Evolutionary conservation across 345 rosid species (phyloP), one percentile per base, ranked within the genome.

Genomic region (Eucalyptus tenuipes): DNA sequence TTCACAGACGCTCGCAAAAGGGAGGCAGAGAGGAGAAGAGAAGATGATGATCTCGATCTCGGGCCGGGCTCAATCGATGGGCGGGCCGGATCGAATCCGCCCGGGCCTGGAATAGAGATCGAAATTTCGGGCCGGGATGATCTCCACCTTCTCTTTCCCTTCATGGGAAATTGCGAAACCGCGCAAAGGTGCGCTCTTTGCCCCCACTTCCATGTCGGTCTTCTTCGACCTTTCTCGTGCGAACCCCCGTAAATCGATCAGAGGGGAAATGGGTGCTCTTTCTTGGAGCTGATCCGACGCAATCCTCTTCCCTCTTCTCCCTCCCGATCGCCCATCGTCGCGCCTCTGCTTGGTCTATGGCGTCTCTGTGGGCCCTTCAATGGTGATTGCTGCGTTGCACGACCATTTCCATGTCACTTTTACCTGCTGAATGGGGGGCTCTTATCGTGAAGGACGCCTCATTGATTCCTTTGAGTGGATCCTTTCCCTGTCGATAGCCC

Each of bases 321-420:
- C 90, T 89, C 87, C 47, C 92, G 20, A 91, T 94, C 86, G 94
- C 92, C 92, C 27, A 52, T 96, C n/a, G 91, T 85, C 2, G 93
- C 92, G 29, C 99, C 98, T 82, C 85, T 96, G 98, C 92, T 92
- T 96, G 91, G 64, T 95, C 88, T 94, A 92, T 61, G 99, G 98
- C 86, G 93, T 91, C 91, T 95, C 98, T 27, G 27, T 91, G 49
- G 59, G 92, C 17, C 91, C 98, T 87, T 89, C 96, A 87, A 94
- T 93, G 99, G 99, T 96, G 95, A 48, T 49, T 24, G 37, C 31
- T 31, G 20, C 48, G 4, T 22, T 12, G 25, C 7, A 86, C 10
- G 7, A 14, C 85, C 47, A 49, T 53, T n/a, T 8, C 5, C 44
- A 13, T 6, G 27, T 5, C 17, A 33, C 11, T 66, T 66, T 17